Evolutionary conservation across 495 filamentous ascomycete species (phyloP), one percentile per base, ranked within the genome.

Genomic region (Delitschia confertaspora): DNA sequence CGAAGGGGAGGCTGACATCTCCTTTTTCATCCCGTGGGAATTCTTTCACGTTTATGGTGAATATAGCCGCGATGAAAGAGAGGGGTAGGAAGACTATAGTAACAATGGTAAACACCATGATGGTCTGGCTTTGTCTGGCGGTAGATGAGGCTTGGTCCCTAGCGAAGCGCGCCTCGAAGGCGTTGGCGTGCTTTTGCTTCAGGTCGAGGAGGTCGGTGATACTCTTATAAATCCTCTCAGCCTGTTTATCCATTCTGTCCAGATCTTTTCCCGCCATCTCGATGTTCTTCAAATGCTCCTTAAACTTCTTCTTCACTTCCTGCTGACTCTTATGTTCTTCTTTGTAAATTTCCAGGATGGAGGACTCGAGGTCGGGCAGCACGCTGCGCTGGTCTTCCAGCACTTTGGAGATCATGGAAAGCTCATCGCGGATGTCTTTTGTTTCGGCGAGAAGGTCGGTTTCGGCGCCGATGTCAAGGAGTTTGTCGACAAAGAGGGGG

Each of bases 81-180:
- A 83, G 57, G 0, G 79, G 79, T 3, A 85, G 61, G 65, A 83
- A 83, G 22, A 83, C 58, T 33, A 81, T 80, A 0, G 78, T 82
- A 5, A 82, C 79, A 45, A 83, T 76, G 4, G 81, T 86, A 49
- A 85, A 85, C 6, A 85, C 72, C 70, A 86, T 78, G 45, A 84
- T 77, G 3, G 78, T 82, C 49, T 82, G 77, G n/a, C 72, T 70
- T 53, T 85, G 81, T n/a, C 71, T 63, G 0, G 73, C 74, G 0
- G 79, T 81, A 2, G 73, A 75, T 1, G 73, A 69, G 1, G 79
- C 78, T 49, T 83, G 78, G 34, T 82, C 76, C 19, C 80, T 69
- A 0, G 80, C 75, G 49, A 80, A 82, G 7, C 79, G 68, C 2
- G 80, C 80, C 49, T 85, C 80, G 26, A 80, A 74, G 3, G 75